Base-by-base conservation (phyloP, 306 rosid genomes). In the Quercus parvula region DNA sequence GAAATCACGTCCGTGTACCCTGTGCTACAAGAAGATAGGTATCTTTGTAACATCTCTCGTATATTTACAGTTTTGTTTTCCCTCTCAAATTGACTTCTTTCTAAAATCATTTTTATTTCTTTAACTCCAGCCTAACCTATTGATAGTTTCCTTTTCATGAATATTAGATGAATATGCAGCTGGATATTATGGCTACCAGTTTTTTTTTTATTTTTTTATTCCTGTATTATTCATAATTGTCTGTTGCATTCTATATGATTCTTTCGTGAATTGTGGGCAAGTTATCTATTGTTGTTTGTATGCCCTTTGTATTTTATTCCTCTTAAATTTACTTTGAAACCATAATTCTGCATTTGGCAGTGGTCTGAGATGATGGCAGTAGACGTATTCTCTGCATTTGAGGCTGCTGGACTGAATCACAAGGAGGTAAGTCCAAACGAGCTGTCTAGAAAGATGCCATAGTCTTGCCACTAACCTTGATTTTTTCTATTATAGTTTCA, bases 331-430 rank as follows among this genome's bases (percentile, higher is more conserved):
- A 62, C 83, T 75, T 82, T 84, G 73, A 76, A 46, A 75, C 66
- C 75, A 82, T 79, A 75, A 83, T 78, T 88, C 58, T 86, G 25
- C 71, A 15, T 75, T 82, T 68, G 84, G 85, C 96, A 95, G 98
- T 92, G 99, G 98, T 98, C 98, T 56, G 99, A 95, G 89, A 97
- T 92, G 64, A 81, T 92, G 78, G 92, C 98, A 77, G 99, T 97
- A 7, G 99, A 95, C 89, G 99, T 96, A 75, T 92, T 95, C 88
- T 95, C 98, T 68, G 99, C 98, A 68, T 95, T 95, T 68, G 98
- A 95, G 88, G 97, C 92, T 82, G 97, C 82, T 56, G 99, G 99
- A 80, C 86, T 95, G 86, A 90, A 95, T 70, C 76, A 92, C 83
- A 79, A 31, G 84, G 69, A 86, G 94, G 99, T 95, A 92, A 20